A percentile compares a stretch with the other conserved stretches of the same genome.
Evolutionary conservation across 1,139 yeast species (phyloP).

Genomic region (Suhomyces maxii): DNA sequence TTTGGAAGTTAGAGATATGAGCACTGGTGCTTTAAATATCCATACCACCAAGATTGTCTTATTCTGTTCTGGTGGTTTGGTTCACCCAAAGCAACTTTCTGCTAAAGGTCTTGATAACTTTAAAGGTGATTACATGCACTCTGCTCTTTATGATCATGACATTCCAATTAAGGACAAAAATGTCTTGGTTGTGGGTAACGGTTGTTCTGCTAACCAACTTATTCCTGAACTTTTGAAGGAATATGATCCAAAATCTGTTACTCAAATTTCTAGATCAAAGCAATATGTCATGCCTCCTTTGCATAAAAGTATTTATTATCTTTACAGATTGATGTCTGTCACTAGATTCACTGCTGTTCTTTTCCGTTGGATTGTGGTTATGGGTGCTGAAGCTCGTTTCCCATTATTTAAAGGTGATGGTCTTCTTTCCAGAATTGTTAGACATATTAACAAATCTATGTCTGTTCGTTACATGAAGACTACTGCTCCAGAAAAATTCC

Average conservation of each 20-base stretch:
- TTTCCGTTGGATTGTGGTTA: conserved; percentile 31
- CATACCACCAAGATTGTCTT: conserved; percentile 33
- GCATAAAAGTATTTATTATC: conserved; percentile 22
- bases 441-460: conserved; percentile 24
- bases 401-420: conserved; percentile 40
- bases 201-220: conserved; percentile 26
- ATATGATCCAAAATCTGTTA: conserved; percentile 25
- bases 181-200: conserved; percentile 28
- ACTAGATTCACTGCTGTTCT: conserved; percentile 28
- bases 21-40: conserved; percentile 27
- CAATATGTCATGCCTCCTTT: conserved; percentile 46
- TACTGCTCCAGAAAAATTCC: conserved; percentile 36
- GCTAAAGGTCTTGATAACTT: conserved; percentile 42
- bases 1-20: conserved; percentile 32
- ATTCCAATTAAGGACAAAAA: conserved; percentile 30
- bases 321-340: conserved; percentile 29
- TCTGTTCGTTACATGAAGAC: conserved; percentile 31
- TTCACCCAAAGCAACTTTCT: conserved; percentile 31
- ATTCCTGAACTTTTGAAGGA: conserved; percentile 29
- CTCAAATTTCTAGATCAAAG: conserved; percentile 40
- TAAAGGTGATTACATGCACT: conserved; percentile 49
- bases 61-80: conserved; percentile 43
- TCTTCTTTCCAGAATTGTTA: conserved; percentile 23
- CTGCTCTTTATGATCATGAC: conserved; percentile 48
- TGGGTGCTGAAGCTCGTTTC: conserved; percentile 34